A percentile compares a stretch with the other conserved stretches of the same genome.
These are phyloP conservation scores for Aspergillus novoparasiticus DNA, from an alignment of 2,329 filamentous ascomycete species.

Conservation along the genomic window DNA sequence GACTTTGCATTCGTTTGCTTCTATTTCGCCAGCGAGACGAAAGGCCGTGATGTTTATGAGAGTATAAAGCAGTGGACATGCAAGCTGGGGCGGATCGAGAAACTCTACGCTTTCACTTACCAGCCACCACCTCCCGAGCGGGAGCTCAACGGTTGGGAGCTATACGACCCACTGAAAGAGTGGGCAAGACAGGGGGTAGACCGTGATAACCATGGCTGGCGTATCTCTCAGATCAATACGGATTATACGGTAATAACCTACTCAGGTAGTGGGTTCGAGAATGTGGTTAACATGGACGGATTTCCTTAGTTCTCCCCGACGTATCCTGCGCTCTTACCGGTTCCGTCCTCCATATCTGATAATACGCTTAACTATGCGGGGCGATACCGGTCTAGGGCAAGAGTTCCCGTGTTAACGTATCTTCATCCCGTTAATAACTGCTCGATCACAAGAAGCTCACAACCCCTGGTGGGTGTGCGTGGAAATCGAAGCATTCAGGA, in stretches of 20 bases:
- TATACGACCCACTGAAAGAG: constrained; percentile 85
- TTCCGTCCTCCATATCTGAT: constrained; percentile 91
- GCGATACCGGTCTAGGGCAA: constrained; percentile 81
- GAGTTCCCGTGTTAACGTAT: constrained; percentile 89
- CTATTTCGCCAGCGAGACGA: constrained; percentile 74
- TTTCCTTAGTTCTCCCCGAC: constrained; percentile 74
- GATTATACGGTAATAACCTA: constrained; percentile 67
- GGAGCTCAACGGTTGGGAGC: constrained; percentile 74
- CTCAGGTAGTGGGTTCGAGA: not conserved
- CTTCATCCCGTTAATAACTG: constrained; percentile 97
- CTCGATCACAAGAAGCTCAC: constrained; percentile 91
- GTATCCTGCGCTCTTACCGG: constrained; percentile 81
- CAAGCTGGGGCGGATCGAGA: constrained; percentile 79
- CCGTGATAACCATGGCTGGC: constrained; percentile 80
- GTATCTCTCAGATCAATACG: constrained; percentile 84
- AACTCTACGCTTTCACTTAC: constrained; percentile 88
- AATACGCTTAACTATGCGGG: constrained; percentile 93
- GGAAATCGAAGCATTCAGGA: constrained; percentile 93
- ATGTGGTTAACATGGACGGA: constrained; percentile 7
- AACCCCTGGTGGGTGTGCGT: constrained; percentile 83
- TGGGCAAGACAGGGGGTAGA: constrained; percentile 86
- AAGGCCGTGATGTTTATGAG: constrained; percentile 83
- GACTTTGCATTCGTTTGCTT: constrained; percentile 95
- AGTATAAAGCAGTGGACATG: constrained; percentile 80
- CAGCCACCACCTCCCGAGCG: constrained; percentile 73